Conservation (phyloP, 139 green algal genomes). For the Haematococcus lacustris region DNA sequence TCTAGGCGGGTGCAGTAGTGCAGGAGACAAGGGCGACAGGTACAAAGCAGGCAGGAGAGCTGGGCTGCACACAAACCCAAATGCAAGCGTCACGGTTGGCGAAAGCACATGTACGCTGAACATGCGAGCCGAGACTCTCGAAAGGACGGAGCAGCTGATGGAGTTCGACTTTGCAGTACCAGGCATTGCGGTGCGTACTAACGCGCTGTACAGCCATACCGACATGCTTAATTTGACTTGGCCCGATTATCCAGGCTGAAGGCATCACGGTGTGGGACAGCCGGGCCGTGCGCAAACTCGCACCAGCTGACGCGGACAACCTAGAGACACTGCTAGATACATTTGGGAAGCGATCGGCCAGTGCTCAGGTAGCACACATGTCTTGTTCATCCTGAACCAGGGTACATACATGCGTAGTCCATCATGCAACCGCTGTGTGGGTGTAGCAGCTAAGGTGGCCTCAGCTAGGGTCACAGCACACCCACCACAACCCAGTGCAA, state of each 20-base stretch:
- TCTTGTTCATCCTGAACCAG: not conserved
- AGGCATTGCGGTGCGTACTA: not conserved
- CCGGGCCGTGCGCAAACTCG: not conserved
- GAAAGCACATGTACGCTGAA: no score
- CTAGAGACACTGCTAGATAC: conserved; percentile 12
- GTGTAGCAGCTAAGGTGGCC: not conserved
- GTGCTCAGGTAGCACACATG: conserved; percentile 7
- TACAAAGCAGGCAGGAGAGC: no score
- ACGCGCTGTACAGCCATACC: not conserved
- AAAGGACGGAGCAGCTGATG: no score
- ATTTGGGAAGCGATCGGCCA: conserved; percentile 28
- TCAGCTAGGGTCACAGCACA: not conserved
- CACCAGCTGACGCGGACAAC: conserved; percentile 5
- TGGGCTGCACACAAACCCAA: no score
- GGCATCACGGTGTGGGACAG: not conserved
- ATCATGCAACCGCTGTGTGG: not conserved
- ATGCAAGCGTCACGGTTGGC: no score
- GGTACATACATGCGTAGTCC: not conserved
- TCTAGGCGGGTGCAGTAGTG: no score
- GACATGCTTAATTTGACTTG: not conserved
- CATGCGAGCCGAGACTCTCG: no score
- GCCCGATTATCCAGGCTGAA: not conserved
- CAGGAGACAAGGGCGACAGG: no score
- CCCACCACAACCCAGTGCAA: not conserved
- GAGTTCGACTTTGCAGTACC: not conserved